Evolutionary conservation across 192 early-diverging fungal genomes (phyloP).

Genomic region (Diversispora epigaea): DNA sequence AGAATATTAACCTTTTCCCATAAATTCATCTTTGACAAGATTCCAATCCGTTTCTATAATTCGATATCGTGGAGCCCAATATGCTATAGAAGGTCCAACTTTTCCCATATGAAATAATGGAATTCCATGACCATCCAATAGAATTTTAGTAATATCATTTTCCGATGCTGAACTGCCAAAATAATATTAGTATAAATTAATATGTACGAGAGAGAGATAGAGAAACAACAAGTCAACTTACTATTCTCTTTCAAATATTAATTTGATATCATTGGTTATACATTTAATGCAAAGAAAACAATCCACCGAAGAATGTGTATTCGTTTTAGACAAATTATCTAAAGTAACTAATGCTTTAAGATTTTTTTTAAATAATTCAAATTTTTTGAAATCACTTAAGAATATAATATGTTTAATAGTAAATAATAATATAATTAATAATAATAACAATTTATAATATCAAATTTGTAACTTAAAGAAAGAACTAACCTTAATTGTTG

Average conservation of each 20-base stretch:
- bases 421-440: background rate
- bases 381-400: constrained; percentile 1
- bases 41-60: constrained; percentile 27
- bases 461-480: background rate
- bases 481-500: constrained; percentile 14
- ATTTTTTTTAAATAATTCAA: constrained; percentile 26
- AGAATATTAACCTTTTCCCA: background rate
- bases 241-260: constrained; percentile 30
- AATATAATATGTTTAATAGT: background rate
- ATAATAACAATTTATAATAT: background rate
- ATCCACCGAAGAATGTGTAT: background rate
- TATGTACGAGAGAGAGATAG: background rate
- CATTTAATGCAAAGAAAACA: constrained; percentile 22
- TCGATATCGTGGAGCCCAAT: constrained; percentile 8
- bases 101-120: background rate
- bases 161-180: background rate
- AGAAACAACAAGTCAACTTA: background rate
- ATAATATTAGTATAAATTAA: background rate
- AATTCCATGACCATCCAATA: constrained; percentile 16
- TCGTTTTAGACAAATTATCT: constrained; percentile 7
- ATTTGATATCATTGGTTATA: constrained; percentile 9
- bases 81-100: constrained; percentile 30
- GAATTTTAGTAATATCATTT: constrained; percentile 4
- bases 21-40: background rate
- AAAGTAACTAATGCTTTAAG: constrained; percentile 1